phyloP scores from a whole-genome alignment of 2,329 filamentous ascomycete genomes.

The Bertia moriformis region DNA sequence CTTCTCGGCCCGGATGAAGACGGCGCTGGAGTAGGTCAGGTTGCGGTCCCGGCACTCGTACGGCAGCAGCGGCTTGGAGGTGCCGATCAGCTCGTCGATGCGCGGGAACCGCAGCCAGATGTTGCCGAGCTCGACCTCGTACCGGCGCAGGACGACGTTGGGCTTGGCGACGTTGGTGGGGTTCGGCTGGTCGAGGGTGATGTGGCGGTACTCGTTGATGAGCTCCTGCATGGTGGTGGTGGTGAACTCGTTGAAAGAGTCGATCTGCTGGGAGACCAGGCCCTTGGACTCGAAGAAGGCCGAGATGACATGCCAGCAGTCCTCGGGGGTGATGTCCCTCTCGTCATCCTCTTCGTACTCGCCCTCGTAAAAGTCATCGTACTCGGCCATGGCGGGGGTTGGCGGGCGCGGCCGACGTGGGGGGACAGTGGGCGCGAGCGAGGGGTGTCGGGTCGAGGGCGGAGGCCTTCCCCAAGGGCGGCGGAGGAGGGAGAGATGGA shows the following conservation, averaged over 20 bases:
- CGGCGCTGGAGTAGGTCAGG: slow-evolving; percentile 81
- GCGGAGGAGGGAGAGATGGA: no score
- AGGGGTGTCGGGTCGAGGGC: no score
- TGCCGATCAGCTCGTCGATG: slow-evolving; percentile 85
- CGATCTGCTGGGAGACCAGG: slow-evolving; percentile 89
- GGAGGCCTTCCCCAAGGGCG: no score
- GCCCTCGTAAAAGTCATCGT: slow-evolving; percentile 55
- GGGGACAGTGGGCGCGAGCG: no score
- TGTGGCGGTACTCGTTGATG: slow-evolving; percentile 76
- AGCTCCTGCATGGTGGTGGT: slow-evolving; percentile 87
- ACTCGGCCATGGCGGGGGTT: slow-evolving; percentile 42
- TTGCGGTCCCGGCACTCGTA: slow-evolving; percentile 94
- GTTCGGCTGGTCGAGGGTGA: slow-evolving; percentile 83
- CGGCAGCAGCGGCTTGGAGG: slow-evolving; percentile 69
- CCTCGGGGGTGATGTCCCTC: slow-evolving; percentile 81
- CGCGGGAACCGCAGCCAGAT: slow-evolving; percentile 79
- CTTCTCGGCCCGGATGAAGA: slow-evolving; percentile 79
- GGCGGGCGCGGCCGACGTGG: no score
- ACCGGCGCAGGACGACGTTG: slow-evolving; percentile 73
- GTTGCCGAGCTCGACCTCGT: slow-evolving; percentile 86
- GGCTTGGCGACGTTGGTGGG: slow-evolving; percentile 58
- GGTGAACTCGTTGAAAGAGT: slow-evolving; percentile 96
- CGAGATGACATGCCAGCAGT: slow-evolving; percentile 95
- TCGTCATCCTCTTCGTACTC: slow-evolving; percentile 54
- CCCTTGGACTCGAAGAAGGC: slow-evolving; percentile 95